Evolutionary conservation across 305 asterid genomes (phyloP).

Genomic region (Fraxinus baroniana): DNA sequence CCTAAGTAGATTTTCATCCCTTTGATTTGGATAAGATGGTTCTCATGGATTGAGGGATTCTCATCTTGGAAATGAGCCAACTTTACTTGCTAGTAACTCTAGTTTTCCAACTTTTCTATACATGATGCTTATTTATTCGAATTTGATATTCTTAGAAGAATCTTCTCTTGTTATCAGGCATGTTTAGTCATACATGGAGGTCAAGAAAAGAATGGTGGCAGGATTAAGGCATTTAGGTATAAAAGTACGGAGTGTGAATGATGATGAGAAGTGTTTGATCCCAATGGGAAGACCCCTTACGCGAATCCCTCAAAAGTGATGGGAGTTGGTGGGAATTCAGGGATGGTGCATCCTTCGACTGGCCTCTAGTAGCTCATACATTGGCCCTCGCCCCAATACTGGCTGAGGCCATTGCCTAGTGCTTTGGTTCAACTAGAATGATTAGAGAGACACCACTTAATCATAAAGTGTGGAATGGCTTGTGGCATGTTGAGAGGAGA

Average conservation of each 20-base stretch:
- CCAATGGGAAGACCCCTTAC: constrained; percentile 96
- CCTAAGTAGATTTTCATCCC: too few species aligned
- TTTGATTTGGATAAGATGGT: too few species aligned
- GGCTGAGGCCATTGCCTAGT: constrained; percentile 57
- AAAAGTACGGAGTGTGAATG: constrained; percentile 55
- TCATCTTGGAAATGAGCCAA: constrained; percentile 64
- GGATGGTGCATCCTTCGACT: constrained; percentile 80
- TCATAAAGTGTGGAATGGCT: constrained; percentile 58
- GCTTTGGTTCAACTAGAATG: constrained; percentile 90
- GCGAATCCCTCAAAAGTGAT: constrained; percentile 64
- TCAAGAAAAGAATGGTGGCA: constrained; percentile 83
- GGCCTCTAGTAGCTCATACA: constrained; percentile 72
- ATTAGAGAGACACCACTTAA: constrained; percentile 57
- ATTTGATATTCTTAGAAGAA: constrained; percentile 77
- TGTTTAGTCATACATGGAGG: constrained; percentile 51
- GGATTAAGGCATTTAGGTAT: constrained; percentile 81
- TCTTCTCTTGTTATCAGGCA: constrained; percentile 82
- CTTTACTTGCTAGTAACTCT: constrained; percentile 44
- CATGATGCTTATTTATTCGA: constrained; percentile 78
- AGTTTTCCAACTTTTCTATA: constrained; percentile 70
- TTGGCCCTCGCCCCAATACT: constrained; percentile 59
- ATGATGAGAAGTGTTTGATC: constrained; percentile 82
- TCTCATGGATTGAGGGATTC: constrained; percentile 92
- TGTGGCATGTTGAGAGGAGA: constrained; percentile 79
- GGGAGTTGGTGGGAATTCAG: constrained; percentile 88